phyloP scores from a whole-genome alignment of 2,329 filamentous ascomycete genomes.

The Trematosphaeria pertusa region DNA sequence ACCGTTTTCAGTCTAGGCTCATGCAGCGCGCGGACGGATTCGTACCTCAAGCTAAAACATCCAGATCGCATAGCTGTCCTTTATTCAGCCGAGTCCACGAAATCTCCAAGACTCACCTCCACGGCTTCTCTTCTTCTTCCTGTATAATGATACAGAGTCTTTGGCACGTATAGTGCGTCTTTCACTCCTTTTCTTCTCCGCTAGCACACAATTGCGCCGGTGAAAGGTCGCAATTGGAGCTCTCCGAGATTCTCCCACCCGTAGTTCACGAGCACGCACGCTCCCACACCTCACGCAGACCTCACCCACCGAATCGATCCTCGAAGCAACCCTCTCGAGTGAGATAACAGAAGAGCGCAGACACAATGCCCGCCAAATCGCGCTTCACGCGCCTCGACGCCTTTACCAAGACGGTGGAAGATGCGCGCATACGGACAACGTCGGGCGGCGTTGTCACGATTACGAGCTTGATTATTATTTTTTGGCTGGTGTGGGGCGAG shows the following conservation, averaged over 20 bases:
- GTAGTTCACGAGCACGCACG: constrained; percentile 16
- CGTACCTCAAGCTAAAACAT: constrained; percentile 20
- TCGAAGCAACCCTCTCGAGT: background rate
- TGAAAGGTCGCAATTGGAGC: constrained; percentile 20
- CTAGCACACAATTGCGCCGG: constrained; percentile 5
- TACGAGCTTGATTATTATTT: constrained; percentile 82
- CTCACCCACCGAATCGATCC: constrained; percentile 2
- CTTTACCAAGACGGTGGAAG: constrained; percentile 99
- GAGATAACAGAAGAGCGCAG: background rate
- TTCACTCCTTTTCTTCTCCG: constrained; percentile 15
- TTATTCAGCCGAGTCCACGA: constrained; percentile 36
- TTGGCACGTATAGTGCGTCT: constrained; percentile 18
- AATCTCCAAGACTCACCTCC: constrained; percentile 18
- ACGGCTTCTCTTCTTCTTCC: constrained; percentile 20
- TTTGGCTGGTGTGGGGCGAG: constrained; percentile 93
- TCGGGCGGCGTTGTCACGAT: constrained; percentile 96
- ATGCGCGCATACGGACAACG: constrained; percentile 93
- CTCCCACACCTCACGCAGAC: constrained; percentile 7
- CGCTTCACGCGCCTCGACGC: constrained; percentile 96
- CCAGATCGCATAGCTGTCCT: constrained; percentile 42
- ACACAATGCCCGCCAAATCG: constrained; percentile 82
- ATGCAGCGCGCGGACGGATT: background rate
- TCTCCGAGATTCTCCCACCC: background rate
- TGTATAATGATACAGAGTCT: constrained; percentile 18
- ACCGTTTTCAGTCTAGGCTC: background rate